Conservation (phyloP, 2,329 filamentous ascomycete genomes). For the Colletotrichum scovillei region DNA sequence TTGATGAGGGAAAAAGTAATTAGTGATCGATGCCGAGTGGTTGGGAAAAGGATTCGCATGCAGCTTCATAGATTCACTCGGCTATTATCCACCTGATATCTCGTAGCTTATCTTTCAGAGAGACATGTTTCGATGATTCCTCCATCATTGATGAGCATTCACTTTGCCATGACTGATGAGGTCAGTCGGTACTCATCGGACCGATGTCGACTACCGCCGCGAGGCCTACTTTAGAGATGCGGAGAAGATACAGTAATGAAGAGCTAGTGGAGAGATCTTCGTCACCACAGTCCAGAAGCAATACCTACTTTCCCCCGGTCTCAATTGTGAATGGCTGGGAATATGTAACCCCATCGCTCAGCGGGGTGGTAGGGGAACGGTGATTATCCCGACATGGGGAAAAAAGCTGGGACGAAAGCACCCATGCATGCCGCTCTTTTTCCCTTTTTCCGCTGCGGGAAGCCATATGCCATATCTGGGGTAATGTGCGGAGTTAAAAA, state of each 20-base stretch:
- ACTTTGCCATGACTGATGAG: not conserved
- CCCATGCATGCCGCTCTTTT: not conserved
- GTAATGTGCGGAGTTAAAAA: slow-evolving; percentile 10
- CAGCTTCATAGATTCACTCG: not conserved
- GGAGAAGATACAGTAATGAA: not conserved
- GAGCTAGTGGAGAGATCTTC: not conserved
- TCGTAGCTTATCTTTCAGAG: not conserved
- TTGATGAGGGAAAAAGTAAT: not conserved
- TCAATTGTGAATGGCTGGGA: slow-evolving; percentile 19
- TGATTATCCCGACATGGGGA: slow-evolving; percentile 27
- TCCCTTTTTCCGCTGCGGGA: slow-evolving; percentile 16
- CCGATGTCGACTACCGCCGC: not conserved
- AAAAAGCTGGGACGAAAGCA: slow-evolving; percentile 19
- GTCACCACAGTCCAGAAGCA: not conserved
- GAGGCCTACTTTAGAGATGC: not conserved
- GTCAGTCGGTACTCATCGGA: not conserved
- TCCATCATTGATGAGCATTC: not conserved
- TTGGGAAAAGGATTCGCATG: not conserved
- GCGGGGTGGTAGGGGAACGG: slow-evolving; percentile 7
- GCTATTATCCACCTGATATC: not conserved
- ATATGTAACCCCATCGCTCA: not conserved
- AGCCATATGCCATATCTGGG: not conserved
- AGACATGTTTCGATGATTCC: not conserved
- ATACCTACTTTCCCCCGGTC: not conserved
- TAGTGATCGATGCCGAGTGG: not conserved